These are phyloP conservation scores for Furcasterigmium sp. DNA, from an alignment of 2,329 filamentous ascomycete species.

Conservation along the genomic window DNA sequence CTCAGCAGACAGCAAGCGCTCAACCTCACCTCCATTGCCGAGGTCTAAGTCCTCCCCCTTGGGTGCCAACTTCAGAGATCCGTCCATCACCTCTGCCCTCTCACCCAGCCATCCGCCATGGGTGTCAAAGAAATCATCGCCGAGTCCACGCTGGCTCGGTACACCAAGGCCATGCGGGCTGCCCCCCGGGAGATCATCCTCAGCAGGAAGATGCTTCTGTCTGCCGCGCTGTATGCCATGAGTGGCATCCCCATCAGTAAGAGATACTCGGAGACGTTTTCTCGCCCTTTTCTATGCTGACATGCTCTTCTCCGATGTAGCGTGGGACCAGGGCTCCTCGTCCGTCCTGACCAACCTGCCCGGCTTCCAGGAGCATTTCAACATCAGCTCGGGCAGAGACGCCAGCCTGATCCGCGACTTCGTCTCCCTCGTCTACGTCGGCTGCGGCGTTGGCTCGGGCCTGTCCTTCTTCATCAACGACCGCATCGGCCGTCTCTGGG, in stretches of 20 bases:
- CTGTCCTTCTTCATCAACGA: slow-evolving; percentile 36
- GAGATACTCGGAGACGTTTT: too few relatives aligned
- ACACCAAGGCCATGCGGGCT: slow-evolving; percentile 9
- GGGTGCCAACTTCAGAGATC: too few relatives aligned
- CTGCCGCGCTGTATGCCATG: slow-evolving; percentile 13
- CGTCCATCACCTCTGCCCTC: too few relatives aligned
- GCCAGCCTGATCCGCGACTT: slow-evolving; percentile 22
- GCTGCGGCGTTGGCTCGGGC: slow-evolving; percentile 11
- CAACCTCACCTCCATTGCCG: too few relatives aligned
- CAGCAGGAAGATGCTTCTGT: slow-evolving; percentile 10
- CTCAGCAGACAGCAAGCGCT: too few relatives aligned
- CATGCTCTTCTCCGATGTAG: slow-evolving; percentile 13
- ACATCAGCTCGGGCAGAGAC: slow-evolving; percentile 20
- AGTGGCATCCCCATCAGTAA: slow-evolving; percentile 10
- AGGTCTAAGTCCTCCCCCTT: too few relatives aligned
- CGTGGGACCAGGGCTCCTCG: slow-evolving; percentile 25
- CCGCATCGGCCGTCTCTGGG: slow-evolving; percentile 20
- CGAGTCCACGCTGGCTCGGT: slow-evolving; percentile 8
- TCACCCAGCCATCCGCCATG: background rate
- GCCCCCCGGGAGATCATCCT: slow-evolving; percentile 14
- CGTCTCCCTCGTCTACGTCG: slow-evolving; percentile 28
- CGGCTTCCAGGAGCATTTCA: slow-evolving; percentile 26
- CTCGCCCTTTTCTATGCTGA: slow-evolving; percentile 1
- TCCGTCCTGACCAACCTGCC: slow-evolving; percentile 23
- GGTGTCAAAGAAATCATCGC: slow-evolving; percentile 3